Evolutionary conservation across 2,329 filamentous ascomycete genomes (phyloP), one percentile per base, ranked within the genome.

Genomic region (Blumeriella jaapii): DNA sequence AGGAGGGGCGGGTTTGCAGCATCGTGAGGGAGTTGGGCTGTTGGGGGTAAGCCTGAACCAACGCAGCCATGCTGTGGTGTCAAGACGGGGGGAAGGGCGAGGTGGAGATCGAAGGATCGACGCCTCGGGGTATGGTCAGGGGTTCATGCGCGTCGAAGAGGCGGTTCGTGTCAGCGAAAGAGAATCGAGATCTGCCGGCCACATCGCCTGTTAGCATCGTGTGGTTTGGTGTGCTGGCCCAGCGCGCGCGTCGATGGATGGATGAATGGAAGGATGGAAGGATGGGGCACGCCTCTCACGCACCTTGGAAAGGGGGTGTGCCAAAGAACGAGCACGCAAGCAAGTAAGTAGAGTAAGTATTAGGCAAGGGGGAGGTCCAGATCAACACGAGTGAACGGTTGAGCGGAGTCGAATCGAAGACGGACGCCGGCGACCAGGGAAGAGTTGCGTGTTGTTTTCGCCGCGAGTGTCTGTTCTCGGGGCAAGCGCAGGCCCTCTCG

Each of bases 11-110:
- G 51, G 78, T 71, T 59, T 85, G 81, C 53, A 87, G 75, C 71
- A 86, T 80, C 46, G 78, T 78, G 52, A 77, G 69, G 49, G 80
- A 77, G 59, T 69, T 68, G 55, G 77, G 75, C 61, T 84, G 79
- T 63, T 83, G 78, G 53, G 82, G 74, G 57, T 82, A 82, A 43
- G 79, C 75, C 64, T 89, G 83, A 55, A 87, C 79, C 67, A 89
- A 69, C 60, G 82, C 81, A 67, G 82, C 82, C 83, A 91, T 89
- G 59, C 58, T 79, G 67, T 55, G 56, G 38, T 40, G 33, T 25
- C 36, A 31, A 29, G 28, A 34, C 23, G 27, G 24, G 36, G 31
- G 13, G 31, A 29, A n/a, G n/a, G n/a, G n/a, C n/a, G 4, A 10
- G 31, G 35, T 48, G 48, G 44, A 39, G 50, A 41, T 41, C n/a